Base-by-base conservation (phyloP, 2,329 filamentous ascomycete species). In the Phialemonium atrogriseum region DNA sequence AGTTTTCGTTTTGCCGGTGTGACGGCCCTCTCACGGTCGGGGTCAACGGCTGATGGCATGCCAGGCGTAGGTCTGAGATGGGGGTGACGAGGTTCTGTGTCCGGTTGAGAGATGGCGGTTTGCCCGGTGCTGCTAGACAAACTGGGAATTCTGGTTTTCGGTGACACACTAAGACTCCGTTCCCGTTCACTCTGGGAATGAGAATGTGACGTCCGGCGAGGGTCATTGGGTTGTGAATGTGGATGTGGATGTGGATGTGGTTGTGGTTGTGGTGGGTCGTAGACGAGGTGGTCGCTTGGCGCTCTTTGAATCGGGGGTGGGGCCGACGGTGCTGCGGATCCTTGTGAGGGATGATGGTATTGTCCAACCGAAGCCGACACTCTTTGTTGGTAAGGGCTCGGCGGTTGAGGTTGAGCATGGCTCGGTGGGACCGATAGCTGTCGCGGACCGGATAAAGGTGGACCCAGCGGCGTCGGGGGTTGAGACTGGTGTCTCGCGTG, bases 101-200 rank as follows among this genome's bases (percentile, higher is more conserved):
- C 48, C 26, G 43, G 38, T 34, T 39, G 31, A 9, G 46, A 47
- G 19, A 41, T 40, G 17, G 41, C 39, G 8, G 43, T 47, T n/a
- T 43, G 46, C 20, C 62, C 59, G 26, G 58, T 46, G 45, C 54
- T 66, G 49, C 56, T 67, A 36, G 60, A 61, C 22, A 73, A 49
- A 43, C 68, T 73, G 23, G 67, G 60, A 11, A 79, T 60, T 40
- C 72, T 67, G 21, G 83, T 86, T 58, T 85, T 87, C 18, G 85
- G 84, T 51, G 83, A 89, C 30, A 89, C 75, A 48, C 82, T 88
- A 32, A 81, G 55, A 51, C 79, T 84, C 30, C 71, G 65, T 39
- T 84, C 82, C 46, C 80, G 72, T 34, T 85, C 80, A 41, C 68
- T 68, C 29, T 68, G 66, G 25, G 70, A 68, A 36, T 68, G 62